Evolutionary conservation across 2,329 filamentous ascomycete genomes (phyloP), one percentile per base, ranked within the genome.

Genomic region (Tolypocladium inflatum): DNA sequence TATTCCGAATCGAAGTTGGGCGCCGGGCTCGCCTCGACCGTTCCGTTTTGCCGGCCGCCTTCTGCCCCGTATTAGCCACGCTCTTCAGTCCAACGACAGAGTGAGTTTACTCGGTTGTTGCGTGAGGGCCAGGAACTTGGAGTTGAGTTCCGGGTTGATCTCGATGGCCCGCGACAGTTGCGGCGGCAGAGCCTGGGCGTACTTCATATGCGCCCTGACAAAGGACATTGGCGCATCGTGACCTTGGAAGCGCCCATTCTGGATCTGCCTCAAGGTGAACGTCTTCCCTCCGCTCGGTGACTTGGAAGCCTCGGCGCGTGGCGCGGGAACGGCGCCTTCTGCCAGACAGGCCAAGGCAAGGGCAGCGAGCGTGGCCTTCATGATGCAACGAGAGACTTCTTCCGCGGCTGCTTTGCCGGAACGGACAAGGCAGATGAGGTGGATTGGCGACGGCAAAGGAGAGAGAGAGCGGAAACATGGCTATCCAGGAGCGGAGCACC

Each of bases 1-100:
- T 85, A 87, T 66, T 85, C 78, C 4, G 74, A 72, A 62, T 87
- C 84, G 54, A 76, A 65, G 54, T 70, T 69, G 35, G 64, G 61
- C 1, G 75, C 67, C 3, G 67, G 66, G 7, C 67, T 63, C 6
- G 67, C 66, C 23, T 59, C 26, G 2, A 65, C 66, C 11, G 62
- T 62, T 2, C 68, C 73, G 21, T 59, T 67, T 52, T 59, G 50
- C 13, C 57, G 45, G 1, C 43, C 56, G 43, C 58, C 64, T 61
- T 17, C 26, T 61, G 51, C 38, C 6, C 23, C 3, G 2, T 11
- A 41, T 54, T n/a, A 48, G 41, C 48, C 30, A 7, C 8, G 48
- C 30, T 10, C 38, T n/a, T 50, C 15, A 19, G 17, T 55, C 1
- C 38, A n/a, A 26, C 3, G 42, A 6, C 15, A 6, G 2, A 3